Conservation (phyloP, 148 eudicot genomes). For the Diospyros kaki region DNA sequence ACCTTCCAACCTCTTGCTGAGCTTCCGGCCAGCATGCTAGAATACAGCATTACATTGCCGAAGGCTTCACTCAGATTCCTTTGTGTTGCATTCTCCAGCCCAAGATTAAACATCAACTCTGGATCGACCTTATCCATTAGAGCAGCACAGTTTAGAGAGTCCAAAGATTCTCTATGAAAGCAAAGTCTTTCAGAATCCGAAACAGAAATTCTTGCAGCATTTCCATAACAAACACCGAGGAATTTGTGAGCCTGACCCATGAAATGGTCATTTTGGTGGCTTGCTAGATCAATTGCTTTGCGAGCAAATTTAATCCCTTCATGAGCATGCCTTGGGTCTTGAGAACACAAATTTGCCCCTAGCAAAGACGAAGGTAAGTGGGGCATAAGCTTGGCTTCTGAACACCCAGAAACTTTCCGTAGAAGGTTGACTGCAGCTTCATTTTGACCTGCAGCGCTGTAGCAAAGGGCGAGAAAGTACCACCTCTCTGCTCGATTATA, state of each 20-base stretch:
- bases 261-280: slow-evolving; percentile 46
- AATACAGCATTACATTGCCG: slow-evolving; percentile 49
- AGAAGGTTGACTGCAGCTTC: slow-evolving; percentile 59
- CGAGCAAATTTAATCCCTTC: slow-evolving; percentile 66
- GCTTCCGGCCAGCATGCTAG: slow-evolving; percentile 60
- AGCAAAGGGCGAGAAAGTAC: slow-evolving; percentile 91
- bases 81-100: slow-evolving; percentile 66
- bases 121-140: slow-evolving; percentile 41
- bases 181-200: slow-evolving; percentile 51
- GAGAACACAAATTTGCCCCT: slow-evolving; percentile 77
- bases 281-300: slow-evolving; percentile 38
- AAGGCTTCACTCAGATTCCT: slow-evolving; percentile 68
- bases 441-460: slow-evolving; percentile 69
- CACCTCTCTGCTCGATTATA: slow-evolving; percentile 72
- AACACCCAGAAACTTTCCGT: slow-evolving; percentile 50
- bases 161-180: slow-evolving; percentile 47
- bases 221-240: slow-evolving; percentile 77
- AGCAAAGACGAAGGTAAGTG: slow-evolving; percentile 61
- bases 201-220: slow-evolving; percentile 55
- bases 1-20: slow-evolving; percentile 61
- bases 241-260: slow-evolving; percentile 58
- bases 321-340: slow-evolving; percentile 43
- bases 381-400: slow-evolving; percentile 54
- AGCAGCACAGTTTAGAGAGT: slow-evolving; percentile 41
- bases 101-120: slow-evolving; percentile 52